Evolutionary conservation across 1,284 basidiomycete species (phyloP).

Genomic region (Trichosporon asahii): DNA sequence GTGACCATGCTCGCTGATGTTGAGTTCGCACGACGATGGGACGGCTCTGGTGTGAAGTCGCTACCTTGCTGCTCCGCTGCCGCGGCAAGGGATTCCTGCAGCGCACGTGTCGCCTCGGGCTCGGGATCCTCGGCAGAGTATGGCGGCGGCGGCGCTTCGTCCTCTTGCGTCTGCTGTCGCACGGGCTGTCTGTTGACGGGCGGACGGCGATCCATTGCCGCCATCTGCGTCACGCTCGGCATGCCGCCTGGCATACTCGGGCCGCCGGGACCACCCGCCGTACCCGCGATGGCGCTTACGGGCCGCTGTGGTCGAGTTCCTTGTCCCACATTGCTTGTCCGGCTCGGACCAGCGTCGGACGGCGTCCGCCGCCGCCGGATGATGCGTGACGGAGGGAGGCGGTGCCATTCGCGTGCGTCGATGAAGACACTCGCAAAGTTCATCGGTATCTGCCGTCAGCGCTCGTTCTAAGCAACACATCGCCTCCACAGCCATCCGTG

Average conservation of each 20-base stretch:
- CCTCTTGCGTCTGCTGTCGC: neutral
- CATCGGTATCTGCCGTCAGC: constrained; percentile 14
- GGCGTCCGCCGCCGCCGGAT: constrained; percentile 2
- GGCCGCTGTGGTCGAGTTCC: neutral
- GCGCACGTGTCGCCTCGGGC: constrained; percentile 39
- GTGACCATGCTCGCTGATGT: neutral
- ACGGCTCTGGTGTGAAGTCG: neutral
- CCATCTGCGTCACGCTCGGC: neutral
- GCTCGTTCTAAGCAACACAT: too few species aligned
- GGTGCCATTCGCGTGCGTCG: constrained; percentile 19
- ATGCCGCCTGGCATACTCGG: neutral
- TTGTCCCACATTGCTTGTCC: neutral
- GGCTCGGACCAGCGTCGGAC: neutral
- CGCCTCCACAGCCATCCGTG: too few species aligned
- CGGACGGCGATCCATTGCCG: neutral
- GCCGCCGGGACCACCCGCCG: neutral
- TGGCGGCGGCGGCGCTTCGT: constrained; percentile 44
- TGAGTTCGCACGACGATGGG: neutral
- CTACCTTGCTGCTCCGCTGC: neutral
- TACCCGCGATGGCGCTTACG: neutral
- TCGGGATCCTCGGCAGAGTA: constrained; percentile 46
- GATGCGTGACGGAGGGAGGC: constrained; percentile 9
- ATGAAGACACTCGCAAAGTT: constrained; percentile 6
- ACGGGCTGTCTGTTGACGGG: neutral
- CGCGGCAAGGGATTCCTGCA: constrained; percentile 39